phyloP scores from a whole-genome alignment of 148 eudicot genomes.

The Vaccinium myrtillus region DNA sequence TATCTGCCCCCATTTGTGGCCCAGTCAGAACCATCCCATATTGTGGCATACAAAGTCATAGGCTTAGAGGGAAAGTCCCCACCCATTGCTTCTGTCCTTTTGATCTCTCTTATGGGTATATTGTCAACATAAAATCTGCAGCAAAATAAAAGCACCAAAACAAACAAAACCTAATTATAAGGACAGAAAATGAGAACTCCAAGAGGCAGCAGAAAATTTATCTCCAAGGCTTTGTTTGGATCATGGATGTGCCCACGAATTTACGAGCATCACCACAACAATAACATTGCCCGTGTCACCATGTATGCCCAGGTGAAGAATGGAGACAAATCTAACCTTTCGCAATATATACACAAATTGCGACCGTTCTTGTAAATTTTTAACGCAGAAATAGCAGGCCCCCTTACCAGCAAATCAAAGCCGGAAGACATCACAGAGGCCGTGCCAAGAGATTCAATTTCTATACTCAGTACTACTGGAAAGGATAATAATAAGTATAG shows the following conservation, averaged over 20 bases:
- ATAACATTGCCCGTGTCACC: not conserved
- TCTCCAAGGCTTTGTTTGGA: not conserved
- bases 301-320: not conserved
- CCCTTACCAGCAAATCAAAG: not conserved
- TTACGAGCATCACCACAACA: not conserved
- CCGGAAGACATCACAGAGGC: not conserved
- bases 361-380: not conserved
- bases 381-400: not conserved
- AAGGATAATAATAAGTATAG: not conserved
- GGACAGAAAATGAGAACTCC: not conserved
- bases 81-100: conserved; percentile 60
- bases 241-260: not conserved
- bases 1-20: conserved; percentile 92
- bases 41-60: conserved; percentile 83
- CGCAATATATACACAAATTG: not conserved
- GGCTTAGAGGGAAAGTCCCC: conserved; percentile 88
- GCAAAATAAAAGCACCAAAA: not conserved
- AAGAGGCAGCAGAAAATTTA: not conserved
- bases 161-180: not conserved
- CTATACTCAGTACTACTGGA: not conserved
- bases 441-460: not conserved
- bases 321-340: not conserved
- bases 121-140: conserved; percentile 84
- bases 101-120: conserved; percentile 80
- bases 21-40: conserved; percentile 95